phyloP scores from a whole-genome alignment of 441 rosid species.

The Gossypium gossypioides region DNA sequence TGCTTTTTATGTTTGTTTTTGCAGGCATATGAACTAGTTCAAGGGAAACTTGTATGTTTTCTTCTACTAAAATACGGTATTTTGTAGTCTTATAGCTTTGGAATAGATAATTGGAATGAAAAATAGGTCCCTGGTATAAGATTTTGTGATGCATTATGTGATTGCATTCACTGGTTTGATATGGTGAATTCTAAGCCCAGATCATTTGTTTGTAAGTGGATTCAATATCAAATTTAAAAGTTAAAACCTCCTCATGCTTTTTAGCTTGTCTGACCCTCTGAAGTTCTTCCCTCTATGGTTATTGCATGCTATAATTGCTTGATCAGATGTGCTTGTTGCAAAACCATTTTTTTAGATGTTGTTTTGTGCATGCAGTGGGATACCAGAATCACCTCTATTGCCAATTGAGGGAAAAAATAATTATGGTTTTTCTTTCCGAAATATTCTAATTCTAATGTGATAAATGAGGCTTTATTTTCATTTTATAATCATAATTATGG shows the following conservation, averaged over 20 bases:
- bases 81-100: background rate
- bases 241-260: background rate
- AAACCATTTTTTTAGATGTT: background rate
- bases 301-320: background rate
- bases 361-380: background rate
- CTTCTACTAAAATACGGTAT: background rate
- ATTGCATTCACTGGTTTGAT: background rate
- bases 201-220: background rate
- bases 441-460: background rate
- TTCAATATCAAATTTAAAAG: background rate
- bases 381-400: background rate
- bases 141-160: background rate
- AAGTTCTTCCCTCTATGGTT: background rate
- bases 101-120: background rate
- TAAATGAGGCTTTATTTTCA: background rate
- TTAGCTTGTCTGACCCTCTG: background rate
- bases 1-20: constrained; percentile 16
- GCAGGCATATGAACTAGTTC: constrained; percentile 89
- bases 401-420: background rate
- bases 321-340: background rate
- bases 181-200: background rate
- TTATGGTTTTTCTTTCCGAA: background rate
- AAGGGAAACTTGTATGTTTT: constrained; percentile 72
- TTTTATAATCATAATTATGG: background rate
- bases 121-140: background rate